Conservation (phyloP, 2,329 filamentous ascomycete genomes). For the Hymenoscyphus fructigenus region DNA sequence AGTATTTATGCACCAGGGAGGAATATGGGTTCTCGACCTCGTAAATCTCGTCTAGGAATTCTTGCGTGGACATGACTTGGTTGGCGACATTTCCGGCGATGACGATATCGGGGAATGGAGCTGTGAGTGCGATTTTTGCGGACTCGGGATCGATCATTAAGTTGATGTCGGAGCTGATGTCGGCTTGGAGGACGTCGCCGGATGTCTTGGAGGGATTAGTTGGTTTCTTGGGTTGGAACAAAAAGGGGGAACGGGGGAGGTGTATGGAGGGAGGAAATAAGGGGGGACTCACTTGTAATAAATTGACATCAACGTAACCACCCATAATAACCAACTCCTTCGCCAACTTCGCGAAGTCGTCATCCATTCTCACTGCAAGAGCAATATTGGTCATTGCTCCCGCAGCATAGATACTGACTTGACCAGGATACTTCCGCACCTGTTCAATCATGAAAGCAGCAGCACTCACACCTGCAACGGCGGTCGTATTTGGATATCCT, state of each 20-base stretch:
- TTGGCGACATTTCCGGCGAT: slow-evolving; percentile 49
- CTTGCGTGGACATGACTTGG: slow-evolving; percentile 43
- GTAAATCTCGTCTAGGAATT: slow-evolving; percentile 41
- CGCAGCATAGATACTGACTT: slow-evolving; percentile 49
- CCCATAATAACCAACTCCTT: slow-evolving; percentile 52
- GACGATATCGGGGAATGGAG: slow-evolving; percentile 46
- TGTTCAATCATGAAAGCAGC: slow-evolving; percentile 48
- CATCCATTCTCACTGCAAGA: slow-evolving; percentile 46
- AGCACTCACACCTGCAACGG: slow-evolving; percentile 40
- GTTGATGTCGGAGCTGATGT: slow-evolving; percentile 44
- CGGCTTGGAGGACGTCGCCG: slow-evolving; percentile 30
- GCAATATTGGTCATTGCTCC: slow-evolving; percentile 51
- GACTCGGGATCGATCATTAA: slow-evolving; percentile 52
- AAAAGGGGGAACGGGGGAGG: not conserved
- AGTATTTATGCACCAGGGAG: slow-evolving; percentile 40
- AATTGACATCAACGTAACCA: slow-evolving; percentile 47
- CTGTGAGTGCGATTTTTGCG: slow-evolving; percentile 48
- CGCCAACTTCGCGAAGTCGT: slow-evolving; percentile 45
- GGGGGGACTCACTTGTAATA: slow-evolving; percentile 26
- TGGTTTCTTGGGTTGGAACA: not conserved
- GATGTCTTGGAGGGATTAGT: slow-evolving; percentile 25
- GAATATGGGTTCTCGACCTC: slow-evolving; percentile 42
- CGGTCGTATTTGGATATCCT: slow-evolving; percentile 46
- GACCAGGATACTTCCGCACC: slow-evolving; percentile 49
- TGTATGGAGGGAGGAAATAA: not conserved